Evolutionary conservation across 2,329 filamentous ascomycete genomes (phyloP).

Genomic region (Fusarium buxicola): DNA sequence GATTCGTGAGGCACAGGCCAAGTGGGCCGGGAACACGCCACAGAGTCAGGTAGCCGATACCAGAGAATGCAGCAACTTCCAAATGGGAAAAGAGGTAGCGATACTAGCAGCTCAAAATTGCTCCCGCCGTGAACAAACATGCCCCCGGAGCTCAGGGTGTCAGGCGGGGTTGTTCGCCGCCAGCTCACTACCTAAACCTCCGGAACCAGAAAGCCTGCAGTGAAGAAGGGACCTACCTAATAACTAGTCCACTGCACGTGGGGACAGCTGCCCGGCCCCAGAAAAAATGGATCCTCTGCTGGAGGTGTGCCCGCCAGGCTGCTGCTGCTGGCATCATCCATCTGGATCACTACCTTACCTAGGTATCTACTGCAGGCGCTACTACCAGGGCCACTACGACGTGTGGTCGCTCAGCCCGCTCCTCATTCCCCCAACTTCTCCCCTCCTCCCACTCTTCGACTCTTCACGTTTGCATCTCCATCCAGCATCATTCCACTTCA

Average conservation of each 20-base stretch:
- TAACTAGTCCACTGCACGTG: background rate
- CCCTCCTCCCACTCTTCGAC: slow-evolving; percentile 21
- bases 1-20: slow-evolving; percentile 16
- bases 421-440: slow-evolving; percentile 32
- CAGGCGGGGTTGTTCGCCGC: slow-evolving; percentile 11
- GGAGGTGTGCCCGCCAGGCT: slow-evolving; percentile 38
- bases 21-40: slow-evolving; percentile 26
- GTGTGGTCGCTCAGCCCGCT: slow-evolving; percentile 24
- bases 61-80: background rate
- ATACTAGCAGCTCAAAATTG: background rate
- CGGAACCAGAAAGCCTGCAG: background rate
- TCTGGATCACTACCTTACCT: slow-evolving; percentile 26
- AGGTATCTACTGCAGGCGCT: slow-evolving; percentile 11
- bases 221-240: slow-evolving; percentile 5
- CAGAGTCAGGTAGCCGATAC: slow-evolving; percentile 21
- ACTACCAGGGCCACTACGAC: background rate
- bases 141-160: slow-evolving; percentile 7
- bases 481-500: slow-evolving; percentile 15
- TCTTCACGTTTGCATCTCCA: slow-evolving; percentile 21
- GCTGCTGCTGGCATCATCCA: slow-evolving; percentile 47
- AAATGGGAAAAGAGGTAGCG: slow-evolving; percentile 1
- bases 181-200: background rate
- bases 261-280: slow-evolving; percentile 17
- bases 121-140: slow-evolving; percentile 9
- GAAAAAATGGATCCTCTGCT: slow-evolving; percentile 32